phyloP scores from a whole-genome alignment of 2,329 filamentous ascomycete species.

The Stemphylium vesicarium region DNA sequence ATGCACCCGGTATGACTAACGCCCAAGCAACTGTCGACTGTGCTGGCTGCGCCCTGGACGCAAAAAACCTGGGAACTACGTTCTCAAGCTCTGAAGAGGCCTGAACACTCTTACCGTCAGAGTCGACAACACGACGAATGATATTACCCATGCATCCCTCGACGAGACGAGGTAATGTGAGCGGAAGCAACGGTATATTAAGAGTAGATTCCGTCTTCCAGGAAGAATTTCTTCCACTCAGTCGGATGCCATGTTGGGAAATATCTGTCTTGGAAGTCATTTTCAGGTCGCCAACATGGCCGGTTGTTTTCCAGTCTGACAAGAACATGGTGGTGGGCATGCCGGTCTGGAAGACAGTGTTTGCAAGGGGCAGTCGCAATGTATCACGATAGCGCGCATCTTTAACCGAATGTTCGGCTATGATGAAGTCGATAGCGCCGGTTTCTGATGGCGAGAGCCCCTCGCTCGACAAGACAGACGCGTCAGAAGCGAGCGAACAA shows the following conservation, averaged over 20 bases:
- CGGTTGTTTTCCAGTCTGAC: conserved; percentile 29
- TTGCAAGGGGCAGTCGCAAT: conserved; percentile 71
- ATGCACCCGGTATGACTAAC: conserved; percentile 62
- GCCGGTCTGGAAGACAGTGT: conserved; percentile 78
- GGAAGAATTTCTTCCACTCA: not conserved
- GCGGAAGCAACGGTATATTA: conserved; percentile 63
- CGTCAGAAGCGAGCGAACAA: conserved; percentile 18
- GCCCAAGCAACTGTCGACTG: conserved; percentile 73
- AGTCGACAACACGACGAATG: conserved; percentile 65
- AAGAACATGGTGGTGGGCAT: conserved; percentile 43
- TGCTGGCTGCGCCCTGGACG: conserved; percentile 47
- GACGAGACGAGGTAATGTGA: conserved; percentile 69
- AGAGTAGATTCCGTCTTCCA: conserved; percentile 21
- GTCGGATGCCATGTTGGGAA: conserved; percentile 24
- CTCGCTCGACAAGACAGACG: conserved; percentile 16
- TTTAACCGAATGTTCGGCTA: conserved; percentile 4
- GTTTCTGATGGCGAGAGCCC: conserved; percentile 16
- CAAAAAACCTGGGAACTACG: conserved; percentile 66
- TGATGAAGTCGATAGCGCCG: conserved; percentile 36
- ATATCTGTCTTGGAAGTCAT: conserved; percentile 20
- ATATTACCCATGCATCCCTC: conserved; percentile 78
- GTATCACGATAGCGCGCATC: conserved; percentile 11
- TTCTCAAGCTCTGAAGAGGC: conserved; percentile 76
- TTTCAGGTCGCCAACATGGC: not conserved
- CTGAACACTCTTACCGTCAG: conserved; percentile 55